Base-by-base conservation (phyloP, 2,329 filamentous ascomycete species). In the Rhytidhysteron rufulum region DNA sequence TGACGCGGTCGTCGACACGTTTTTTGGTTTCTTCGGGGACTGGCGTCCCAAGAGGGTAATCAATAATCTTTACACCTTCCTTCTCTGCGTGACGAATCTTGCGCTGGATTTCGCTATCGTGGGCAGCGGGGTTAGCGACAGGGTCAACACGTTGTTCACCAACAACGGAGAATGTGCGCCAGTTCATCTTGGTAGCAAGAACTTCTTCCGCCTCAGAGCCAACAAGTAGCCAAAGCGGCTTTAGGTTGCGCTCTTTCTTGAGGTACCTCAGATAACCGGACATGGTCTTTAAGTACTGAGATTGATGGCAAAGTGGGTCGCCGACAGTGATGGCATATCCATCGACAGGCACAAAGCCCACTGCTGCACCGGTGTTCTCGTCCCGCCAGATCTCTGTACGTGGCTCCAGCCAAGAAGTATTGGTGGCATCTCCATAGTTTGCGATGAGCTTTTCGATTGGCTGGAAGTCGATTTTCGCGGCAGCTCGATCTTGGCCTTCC, bases 401-500 rank as follows among this genome's bases (percentile, higher is more conserved):
- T 5, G 89, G 86, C 62, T 96, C 90, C 6, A 93, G 78, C 88
- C 89, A 96, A 0, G 88, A 93, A 0, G 90, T 96, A 58, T 95
- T 94, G 35, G 88, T 89, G 2, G 90, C 88, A 65, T 96, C 90
- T 47, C 90, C 90, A 53, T 96, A 96, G 65, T 96, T 96, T 58
- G 88, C 88, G 62, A 96, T 89, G 31, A 96, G 81, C 60, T 95
- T 85, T 61, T 90, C 87, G 4, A 96, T 63, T 0, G 87, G 76
- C 37, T 89, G 89, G 39, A 85, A 71, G 36, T 82, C 74, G 6
- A 73, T 69, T 37, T 68, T 61, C 10, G 72, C 72, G 3, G 63
- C 37, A 34, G 61, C 65, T 37, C 70, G 65, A 66, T 77, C 57
- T 70, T 74, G 41, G 67, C 73, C 50, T 59, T 66, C 71, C 82